Evolutionary conservation across 75 land plant species (phyloP).

Genomic region (Cunninghamia lanceolata): DNA sequence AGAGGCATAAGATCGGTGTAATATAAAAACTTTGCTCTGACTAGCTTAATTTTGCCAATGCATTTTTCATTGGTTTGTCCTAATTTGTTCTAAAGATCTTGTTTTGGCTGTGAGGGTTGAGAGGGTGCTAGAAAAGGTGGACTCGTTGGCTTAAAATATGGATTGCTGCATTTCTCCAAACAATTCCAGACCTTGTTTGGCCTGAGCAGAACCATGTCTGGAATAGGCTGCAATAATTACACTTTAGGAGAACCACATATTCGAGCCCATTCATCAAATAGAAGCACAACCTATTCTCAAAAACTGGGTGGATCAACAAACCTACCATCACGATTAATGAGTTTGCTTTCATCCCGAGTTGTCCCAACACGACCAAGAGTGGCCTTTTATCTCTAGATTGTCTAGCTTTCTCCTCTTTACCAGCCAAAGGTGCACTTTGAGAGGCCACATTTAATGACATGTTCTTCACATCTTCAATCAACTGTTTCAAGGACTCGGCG

Average conservation of each 20-base stretch:
- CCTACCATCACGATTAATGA: constrained; percentile 32
- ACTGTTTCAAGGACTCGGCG: constrained; percentile 84
- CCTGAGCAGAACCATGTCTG: background rate
- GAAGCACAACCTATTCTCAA: constrained; percentile 88
- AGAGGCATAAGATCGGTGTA: too few relatives aligned
- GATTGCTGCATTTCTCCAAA: background rate
- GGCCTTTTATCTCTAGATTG: constrained; percentile 68
- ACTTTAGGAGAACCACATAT: too few relatives aligned
- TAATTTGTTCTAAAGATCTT: too few relatives aligned
- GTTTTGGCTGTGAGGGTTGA: too few relatives aligned
- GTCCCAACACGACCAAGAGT: constrained; percentile 32
- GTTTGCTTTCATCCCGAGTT: constrained; percentile 53
- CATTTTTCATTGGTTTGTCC: too few relatives aligned
- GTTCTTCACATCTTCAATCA: constrained; percentile 75
- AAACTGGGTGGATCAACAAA: constrained; percentile 70
- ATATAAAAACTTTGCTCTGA: too few relatives aligned
- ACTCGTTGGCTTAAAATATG: background rate
- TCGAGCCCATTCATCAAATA: too few relatives aligned
- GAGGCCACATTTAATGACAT: constrained; percentile 25
- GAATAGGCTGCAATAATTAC: constrained; percentile 1
- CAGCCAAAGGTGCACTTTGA: constrained; percentile 22
- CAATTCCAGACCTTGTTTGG: background rate
- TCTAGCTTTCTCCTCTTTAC: constrained; percentile 66
- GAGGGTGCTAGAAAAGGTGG: background rate
- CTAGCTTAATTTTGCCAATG: too few relatives aligned